These are phyloP conservation scores for Gossypium davidsonii DNA, from an alignment of 441 rosid genomes.

Conservation along the genomic window DNA sequence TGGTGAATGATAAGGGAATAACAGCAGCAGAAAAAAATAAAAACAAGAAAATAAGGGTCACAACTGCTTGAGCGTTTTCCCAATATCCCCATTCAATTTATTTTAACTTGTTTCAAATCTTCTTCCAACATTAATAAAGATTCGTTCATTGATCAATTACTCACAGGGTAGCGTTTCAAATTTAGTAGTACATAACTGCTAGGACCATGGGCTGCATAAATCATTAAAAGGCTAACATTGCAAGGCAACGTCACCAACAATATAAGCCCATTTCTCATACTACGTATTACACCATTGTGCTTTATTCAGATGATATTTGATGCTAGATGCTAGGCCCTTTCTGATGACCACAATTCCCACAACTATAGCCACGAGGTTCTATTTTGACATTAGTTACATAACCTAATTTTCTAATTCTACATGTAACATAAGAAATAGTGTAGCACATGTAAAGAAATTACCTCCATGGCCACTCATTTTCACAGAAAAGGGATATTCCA, in stretches of 20 bases:
- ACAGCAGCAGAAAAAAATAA: neutral
- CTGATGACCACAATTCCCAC: neutral
- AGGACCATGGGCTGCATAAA: neutral
- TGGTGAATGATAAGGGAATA: neutral
- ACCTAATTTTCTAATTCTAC: neutral
- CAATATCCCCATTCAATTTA: neutral
- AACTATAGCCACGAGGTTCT: neutral
- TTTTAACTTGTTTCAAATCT: neutral
- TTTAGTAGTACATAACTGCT: neutral
- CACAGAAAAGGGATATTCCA: conserved; percentile 94
- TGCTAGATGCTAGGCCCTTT: neutral
- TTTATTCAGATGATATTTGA: neutral
- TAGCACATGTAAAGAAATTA: conserved; percentile 6
- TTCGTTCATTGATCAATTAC: neutral
- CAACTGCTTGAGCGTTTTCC: neutral
- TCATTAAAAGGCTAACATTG: neutral
- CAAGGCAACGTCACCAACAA: neutral
- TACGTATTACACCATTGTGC: neutral
- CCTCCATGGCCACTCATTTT: conserved; percentile 82
- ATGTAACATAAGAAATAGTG: neutral
- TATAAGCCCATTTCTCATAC: neutral
- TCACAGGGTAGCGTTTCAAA: neutral
- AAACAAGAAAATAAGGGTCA: neutral
- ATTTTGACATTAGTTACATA: neutral
- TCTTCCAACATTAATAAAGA: neutral